Evolutionary conservation across 148 eudicot genomes (phyloP), one percentile per base, ranked within the genome.

Genomic region (Beta vulgaris): DNA sequence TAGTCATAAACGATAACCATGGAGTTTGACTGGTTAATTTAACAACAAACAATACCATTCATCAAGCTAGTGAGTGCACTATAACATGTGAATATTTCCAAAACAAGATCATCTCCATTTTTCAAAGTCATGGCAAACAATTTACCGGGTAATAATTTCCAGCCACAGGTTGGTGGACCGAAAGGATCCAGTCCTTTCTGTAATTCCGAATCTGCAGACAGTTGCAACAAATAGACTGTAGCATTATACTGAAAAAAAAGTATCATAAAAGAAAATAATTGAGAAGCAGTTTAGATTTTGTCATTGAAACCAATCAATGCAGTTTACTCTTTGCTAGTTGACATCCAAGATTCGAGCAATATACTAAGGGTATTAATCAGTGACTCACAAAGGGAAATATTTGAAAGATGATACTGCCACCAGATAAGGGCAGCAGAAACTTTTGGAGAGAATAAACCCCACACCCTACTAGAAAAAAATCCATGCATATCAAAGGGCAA

Each of bases 61-160:
- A 59, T 59, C 4, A 36, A 37, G 43, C 26, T 64, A 66, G 6
- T 34, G 18, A 21, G 3, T 39, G 48, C 14, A 40, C 36, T 2
- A 42, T 40, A 23, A 66, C 15, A 67, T 1, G 6, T 42, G 63
- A 55, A 19, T 42, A 51, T 58, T n/a, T 7, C 25, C 31, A 31
- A n/a, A 42, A 44, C 26, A 10, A 34, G 19, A 40, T 11, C 37
- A 7, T 26, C 55, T 59, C 34, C 37, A 58, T 8, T 23, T 25
- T 32, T 34, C 35, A 31, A 54, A 55, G 21, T 32, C 16, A 43
- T 10, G 40, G 3, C 32, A 69, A 16, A 14, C 26, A 1, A 44
- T 48, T 82, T 86, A 93, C 98, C 49, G 98, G 98, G 86, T 93
- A 93, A 68, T 93, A 93, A 77, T 93, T 93, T 78, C 92, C 98